phyloP scores from a whole-genome alignment of 179 eudicot species.

The Monotropa hypopitys region DNA sequence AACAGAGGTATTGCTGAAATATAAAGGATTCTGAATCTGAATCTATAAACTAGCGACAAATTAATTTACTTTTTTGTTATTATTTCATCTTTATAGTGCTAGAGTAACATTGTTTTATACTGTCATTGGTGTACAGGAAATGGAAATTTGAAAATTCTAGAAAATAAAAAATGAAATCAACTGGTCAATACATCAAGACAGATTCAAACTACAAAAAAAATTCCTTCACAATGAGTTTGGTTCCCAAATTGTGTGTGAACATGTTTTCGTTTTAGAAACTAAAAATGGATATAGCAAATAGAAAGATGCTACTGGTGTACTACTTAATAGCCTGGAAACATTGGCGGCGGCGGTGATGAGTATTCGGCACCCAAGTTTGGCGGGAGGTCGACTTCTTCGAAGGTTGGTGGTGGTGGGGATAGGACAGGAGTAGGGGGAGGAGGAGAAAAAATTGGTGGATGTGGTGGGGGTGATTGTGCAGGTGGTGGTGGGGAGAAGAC shows the following conservation, averaged over 20 bases:
- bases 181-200: neutral
- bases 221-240: neutral
- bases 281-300: neutral
- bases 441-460: constrained; percentile 1
- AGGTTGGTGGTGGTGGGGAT: neutral
- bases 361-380: neutral
- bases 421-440: neutral
- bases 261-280: neutral
- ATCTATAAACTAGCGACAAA: neutral
- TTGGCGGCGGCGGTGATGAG: constrained; percentile 6
- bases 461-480: constrained; percentile 5
- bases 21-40: neutral
- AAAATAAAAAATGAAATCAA: neutral
- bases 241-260: neutral
- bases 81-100: neutral
- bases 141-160: neutral
- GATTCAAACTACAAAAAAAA: neutral
- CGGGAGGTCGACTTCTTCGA: neutral
- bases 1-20: neutral
- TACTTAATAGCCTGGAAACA: constrained; percentile 5
- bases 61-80: neutral
- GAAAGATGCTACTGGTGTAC: neutral
- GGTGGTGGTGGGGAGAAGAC: constrained; percentile 2
- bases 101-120: neutral
- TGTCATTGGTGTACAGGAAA: neutral